Conservation (phyloP, 2,329 filamentous ascomycete genomes). For the Colletotrichum lindemuthianum region DNA sequence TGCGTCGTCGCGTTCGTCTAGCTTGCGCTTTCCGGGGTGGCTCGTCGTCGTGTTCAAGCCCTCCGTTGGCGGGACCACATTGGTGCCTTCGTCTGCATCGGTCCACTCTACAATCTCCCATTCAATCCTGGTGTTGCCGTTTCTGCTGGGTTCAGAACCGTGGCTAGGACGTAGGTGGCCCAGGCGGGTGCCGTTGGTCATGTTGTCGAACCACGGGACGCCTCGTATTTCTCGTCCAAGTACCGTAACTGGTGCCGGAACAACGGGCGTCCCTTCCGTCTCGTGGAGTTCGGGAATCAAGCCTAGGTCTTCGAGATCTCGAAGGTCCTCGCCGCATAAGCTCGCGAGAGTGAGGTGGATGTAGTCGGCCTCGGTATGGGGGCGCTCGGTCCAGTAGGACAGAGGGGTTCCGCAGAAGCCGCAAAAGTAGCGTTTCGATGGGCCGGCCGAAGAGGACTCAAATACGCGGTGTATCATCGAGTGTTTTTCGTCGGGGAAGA, state of each 20-base stretch:
- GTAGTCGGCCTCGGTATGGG: conserved; percentile 75
- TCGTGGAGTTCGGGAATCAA: conserved; percentile 66
- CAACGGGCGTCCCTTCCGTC: conserved; percentile 39
- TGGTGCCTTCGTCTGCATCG: conserved; percentile 52
- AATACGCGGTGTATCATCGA: conserved; percentile 74
- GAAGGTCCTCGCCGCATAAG: conserved; percentile 75
- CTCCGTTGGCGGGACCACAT: conserved; percentile 43
- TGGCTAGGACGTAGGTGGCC: conserved; percentile 73
- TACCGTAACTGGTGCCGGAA: conserved; percentile 45
- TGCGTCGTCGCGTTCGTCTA: conserved; percentile 52
- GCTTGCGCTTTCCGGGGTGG: conserved; percentile 62
- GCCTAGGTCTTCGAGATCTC: conserved; percentile 77
- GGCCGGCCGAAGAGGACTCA: conserved; percentile 65
- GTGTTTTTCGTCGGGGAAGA: conserved; percentile 81
- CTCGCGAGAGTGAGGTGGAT: conserved; percentile 87
- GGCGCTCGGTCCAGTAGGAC: conserved; percentile 83
- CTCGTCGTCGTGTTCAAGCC: conserved; percentile 50
- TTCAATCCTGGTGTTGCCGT: conserved; percentile 75
- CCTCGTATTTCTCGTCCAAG: conserved; percentile 72
- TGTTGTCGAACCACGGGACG: conserved; percentile 85
- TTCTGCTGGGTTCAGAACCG: conserved; percentile 62
- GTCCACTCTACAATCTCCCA: conserved; percentile 87
- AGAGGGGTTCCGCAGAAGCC: conserved; percentile 91
- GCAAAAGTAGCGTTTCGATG: conserved; percentile 82
- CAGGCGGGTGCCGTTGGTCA: conserved; percentile 80